A percentile compares a stretch with the other conserved stretches of the same genome.
Conservation (phyloP, 1,139 yeast genomes). For the Lizanozyma gosingica region DNA sequence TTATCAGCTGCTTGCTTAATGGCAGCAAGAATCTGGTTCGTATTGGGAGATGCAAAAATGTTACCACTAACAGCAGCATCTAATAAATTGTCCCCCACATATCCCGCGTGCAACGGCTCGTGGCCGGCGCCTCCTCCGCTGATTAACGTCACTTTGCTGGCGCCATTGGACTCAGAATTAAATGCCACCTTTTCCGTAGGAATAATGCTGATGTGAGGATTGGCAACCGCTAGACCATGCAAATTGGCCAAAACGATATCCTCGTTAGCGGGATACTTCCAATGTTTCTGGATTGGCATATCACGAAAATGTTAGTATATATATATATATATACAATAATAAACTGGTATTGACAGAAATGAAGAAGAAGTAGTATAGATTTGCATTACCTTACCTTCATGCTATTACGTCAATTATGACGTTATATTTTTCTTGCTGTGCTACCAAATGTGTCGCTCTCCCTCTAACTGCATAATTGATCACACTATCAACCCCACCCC, state of each 20-base stretch:
- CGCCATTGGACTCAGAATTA: slow-evolving; percentile 22
- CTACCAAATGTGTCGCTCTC: no score
- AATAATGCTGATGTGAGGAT: slow-evolving; percentile 56
- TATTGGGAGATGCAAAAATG: slow-evolving; percentile 86
- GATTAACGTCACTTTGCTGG: slow-evolving; percentile 56
- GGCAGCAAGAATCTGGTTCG: slow-evolving; percentile 75
- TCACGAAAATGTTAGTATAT: no score
- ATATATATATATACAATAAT: no score
- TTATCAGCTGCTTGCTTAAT: slow-evolving; percentile 49
- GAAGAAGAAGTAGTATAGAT: no score
- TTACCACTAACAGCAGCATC: slow-evolving; percentile 88
- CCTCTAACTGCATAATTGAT: no score
- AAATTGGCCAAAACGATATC: slow-evolving; percentile 62
- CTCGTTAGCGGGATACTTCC: slow-evolving; percentile 36
- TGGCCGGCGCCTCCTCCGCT: slow-evolving; percentile 97
- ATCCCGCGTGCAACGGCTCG: slow-evolving; percentile 90
- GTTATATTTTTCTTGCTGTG: no score
- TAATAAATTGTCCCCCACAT: slow-evolving; percentile 71
- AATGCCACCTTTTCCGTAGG: slow-evolving; percentile 64
- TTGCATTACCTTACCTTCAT: no score
- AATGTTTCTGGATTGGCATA: slow-evolving; percentile 34
- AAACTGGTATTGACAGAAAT: no score
- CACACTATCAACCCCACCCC: no score
- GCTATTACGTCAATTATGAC: no score
- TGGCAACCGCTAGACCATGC: slow-evolving; percentile 58